Evolutionary conservation across 495 filamentous ascomycete genomes (phyloP).

Genomic region (Penicillium mononematosum): DNA sequence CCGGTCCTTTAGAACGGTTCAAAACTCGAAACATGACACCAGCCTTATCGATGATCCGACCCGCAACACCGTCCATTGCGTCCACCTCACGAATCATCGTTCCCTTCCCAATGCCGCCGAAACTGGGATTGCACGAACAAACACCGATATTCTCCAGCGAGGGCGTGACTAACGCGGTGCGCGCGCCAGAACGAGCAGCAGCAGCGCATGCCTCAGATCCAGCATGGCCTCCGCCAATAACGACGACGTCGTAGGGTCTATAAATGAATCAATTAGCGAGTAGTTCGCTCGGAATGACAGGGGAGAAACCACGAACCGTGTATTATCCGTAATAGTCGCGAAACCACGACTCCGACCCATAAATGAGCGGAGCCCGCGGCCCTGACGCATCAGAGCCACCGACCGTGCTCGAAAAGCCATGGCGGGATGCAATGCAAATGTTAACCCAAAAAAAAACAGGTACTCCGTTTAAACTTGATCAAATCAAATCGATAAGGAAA

Average conservation of each 20-base stretch:
- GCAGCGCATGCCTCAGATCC: conserved; percentile 94
- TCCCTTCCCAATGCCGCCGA: conserved; percentile 98
- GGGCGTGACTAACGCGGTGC: conserved; percentile 86
- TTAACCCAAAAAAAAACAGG: conserved; percentile 3
- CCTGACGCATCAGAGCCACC: conserved; percentile 32
- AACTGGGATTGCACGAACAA: conserved; percentile 96
- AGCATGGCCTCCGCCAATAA: conserved; percentile 95
- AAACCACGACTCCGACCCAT: conserved; percentile 33
- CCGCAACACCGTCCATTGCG: conserved; percentile 88
- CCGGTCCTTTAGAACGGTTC: conserved; percentile 86
- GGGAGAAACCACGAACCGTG: conserved; percentile 34
- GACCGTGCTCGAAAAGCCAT: conserved; percentile 42
- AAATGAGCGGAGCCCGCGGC: conserved; percentile 27
- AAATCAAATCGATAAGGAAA: conserved; percentile 23
- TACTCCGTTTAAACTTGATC: not conserved
- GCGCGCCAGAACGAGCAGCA: conserved; percentile 83
- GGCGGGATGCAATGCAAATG: conserved; percentile 11
- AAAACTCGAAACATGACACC: conserved; percentile 88
- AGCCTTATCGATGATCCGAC: conserved; percentile 88
- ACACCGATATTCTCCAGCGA: conserved; percentile 85
- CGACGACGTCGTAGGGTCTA: conserved; percentile 86
- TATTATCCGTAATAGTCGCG: conserved; percentile 48
- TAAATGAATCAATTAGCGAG: conserved; percentile 6
- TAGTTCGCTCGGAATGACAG: not conserved
- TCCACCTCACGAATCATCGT: conserved; percentile 95